Evolutionary conservation across 2,329 filamentous ascomycete species (phyloP), one percentile per base, ranked within the genome.

Genomic region (Harringtonia aguacate): DNA sequence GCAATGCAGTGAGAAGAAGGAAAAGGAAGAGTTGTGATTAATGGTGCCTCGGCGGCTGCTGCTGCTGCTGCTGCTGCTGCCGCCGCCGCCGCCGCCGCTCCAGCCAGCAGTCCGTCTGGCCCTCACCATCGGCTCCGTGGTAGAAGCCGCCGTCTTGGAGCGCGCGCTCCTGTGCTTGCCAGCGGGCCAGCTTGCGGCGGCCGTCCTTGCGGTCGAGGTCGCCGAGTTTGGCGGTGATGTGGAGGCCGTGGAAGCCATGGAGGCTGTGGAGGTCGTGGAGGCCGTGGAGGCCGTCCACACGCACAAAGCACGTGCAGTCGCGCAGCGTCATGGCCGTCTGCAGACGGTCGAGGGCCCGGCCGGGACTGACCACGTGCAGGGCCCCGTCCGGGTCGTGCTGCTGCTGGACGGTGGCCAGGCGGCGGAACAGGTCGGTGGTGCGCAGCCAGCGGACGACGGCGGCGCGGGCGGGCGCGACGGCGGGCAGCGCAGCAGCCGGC

Each of bases 171-270:
- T 74, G 70, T 15, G 66, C 62, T 47, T 69, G 69, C 86, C 86
- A 92, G 55, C 84, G 81, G 36, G 68, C 67, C 45, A 79, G 67
- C 59, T 90, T 89, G 43, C 72, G 72, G 1, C 64, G 63, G 9
- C 74, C 70, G 45, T 80, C 81, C 65, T 92, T 92, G 55, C 84
- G 72, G 61, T 92, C 86, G 36, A 90, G 70, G 56, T 92, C 86
- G 2, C 81, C 84, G 10, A 92, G 69, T 43, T 81, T 76, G 36
- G 77, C 69, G 44, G 75, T 68, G 8, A 79, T 59, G 1, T 58
- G 56, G 31, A 15, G 27, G 9, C 83, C 72, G 61, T 90, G n/a
- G n/a, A n/a, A n/a, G n/a, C n/a, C n/a, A n/a, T n/a, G n/a, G n/a
- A n/a, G n/a, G n/a, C n/a, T n/a, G n/a, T n/a, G n/a, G n/a, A n/a